phyloP scores from a whole-genome alignment of 2,329 filamentous ascomycete genomes.

The Pseudogymnoascus sp. region DNA sequence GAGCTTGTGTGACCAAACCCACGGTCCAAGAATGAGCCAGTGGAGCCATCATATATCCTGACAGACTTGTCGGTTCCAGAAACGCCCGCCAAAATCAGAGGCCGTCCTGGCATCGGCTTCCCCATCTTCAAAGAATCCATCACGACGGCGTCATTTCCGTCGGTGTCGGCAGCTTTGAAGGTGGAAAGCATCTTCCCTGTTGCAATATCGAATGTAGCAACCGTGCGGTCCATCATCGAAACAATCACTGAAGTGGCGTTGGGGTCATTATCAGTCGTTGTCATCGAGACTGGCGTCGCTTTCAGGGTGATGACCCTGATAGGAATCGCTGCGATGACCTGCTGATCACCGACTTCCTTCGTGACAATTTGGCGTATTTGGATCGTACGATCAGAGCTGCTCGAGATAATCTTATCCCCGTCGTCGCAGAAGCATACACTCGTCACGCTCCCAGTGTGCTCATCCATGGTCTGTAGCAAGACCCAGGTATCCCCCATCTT shows the following conservation, averaged over 20 bases:
- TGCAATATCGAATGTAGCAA: constrained; percentile 54
- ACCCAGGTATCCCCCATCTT: constrained; percentile 52
- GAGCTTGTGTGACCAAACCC: constrained; percentile 96
- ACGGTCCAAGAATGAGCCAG: constrained; percentile 69
- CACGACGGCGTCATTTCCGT: constrained; percentile 72
- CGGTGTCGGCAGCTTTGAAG: constrained; percentile 79
- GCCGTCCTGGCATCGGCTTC: constrained; percentile 42
- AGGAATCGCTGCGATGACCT: constrained; percentile 68
- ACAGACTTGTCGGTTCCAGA: constrained; percentile 96
- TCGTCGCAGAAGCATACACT: constrained; percentile 66
- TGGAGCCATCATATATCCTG: constrained; percentile 73
- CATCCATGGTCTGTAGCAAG: constrained; percentile 82
- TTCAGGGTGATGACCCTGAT: constrained; percentile 73
- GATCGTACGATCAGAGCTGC: constrained; percentile 79
- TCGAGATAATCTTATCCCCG: constrained; percentile 62
- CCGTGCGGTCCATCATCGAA: constrained; percentile 51
- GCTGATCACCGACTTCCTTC: constrained; percentile 51
- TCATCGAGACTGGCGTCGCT: constrained; percentile 79
- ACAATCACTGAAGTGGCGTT: constrained; percentile 44
- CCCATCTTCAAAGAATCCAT: constrained; percentile 69
- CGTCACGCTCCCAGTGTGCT: constrained; percentile 84
- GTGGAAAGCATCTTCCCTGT: constrained; percentile 61
- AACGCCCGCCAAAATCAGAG: constrained; percentile 69
- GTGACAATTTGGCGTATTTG: constrained; percentile 72
- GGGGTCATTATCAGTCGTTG: constrained; percentile 42